These are phyloP conservation scores for Penicillium palitans DNA, from an alignment of 2,329 filamentous ascomycete genomes.

Conservation along the genomic window DNA sequence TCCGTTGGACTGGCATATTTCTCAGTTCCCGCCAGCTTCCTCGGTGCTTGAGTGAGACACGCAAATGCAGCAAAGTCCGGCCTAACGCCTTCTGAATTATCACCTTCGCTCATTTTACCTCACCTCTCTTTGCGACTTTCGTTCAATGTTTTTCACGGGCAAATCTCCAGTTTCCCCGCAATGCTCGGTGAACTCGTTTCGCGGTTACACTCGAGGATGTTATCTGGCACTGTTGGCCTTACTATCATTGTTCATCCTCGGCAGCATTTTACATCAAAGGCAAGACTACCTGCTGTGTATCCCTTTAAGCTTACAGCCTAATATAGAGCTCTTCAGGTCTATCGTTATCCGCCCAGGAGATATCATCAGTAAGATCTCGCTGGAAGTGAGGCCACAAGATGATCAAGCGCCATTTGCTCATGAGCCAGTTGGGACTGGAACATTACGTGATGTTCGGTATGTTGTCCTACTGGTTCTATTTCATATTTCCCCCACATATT, in stretches of 20 bases:
- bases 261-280: background rate
- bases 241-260: background rate
- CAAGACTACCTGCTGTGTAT: background rate
- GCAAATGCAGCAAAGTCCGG: too few species aligned
- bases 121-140: too few species aligned
- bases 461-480: background rate
- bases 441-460: background rate
- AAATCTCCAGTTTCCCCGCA: background rate
- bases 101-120: too few species aligned
- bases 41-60: too few species aligned
- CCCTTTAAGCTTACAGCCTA: background rate
- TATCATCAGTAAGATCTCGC: background rate
- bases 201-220: background rate
- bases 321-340: background rate
- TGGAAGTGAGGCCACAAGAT: background rate
- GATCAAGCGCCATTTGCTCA: background rate
- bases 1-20: too few species aligned
- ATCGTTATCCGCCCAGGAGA: background rate
- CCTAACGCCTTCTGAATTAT: too few species aligned
- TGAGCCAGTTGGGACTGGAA: background rate
- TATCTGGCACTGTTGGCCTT: background rate
- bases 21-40: too few species aligned
- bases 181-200: background rate
- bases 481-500: background rate
- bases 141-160: background rate